A percentile compares a stretch with the other conserved stretches of the same genome.
Evolutionary conservation across 139 green algal species (phyloP).

Genomic region (Micractinium sp.): DNA sequence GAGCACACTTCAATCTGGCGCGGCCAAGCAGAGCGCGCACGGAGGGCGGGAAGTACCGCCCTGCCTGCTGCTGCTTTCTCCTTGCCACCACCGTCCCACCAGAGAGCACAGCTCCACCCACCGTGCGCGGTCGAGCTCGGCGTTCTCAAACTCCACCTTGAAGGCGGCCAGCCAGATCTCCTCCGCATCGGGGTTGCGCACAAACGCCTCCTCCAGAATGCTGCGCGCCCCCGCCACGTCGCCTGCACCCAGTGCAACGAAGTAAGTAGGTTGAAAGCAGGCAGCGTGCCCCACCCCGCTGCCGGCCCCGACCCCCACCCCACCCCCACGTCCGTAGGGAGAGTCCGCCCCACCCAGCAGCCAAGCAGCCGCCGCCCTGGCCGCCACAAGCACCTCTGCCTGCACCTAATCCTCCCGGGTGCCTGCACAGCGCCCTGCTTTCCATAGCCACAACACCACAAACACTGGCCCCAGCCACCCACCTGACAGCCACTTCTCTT

Average conservation of each 20-base stretch:
- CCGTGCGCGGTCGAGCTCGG: conserved; percentile 80
- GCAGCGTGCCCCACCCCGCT: not conserved
- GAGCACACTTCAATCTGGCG: too few species aligned
- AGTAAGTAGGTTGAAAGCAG: not conserved
- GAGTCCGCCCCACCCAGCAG: not conserved
- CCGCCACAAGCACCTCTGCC: too few species aligned
- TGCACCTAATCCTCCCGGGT: too few species aligned
- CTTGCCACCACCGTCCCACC: not conserved
- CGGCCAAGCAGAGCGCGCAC: too few species aligned
- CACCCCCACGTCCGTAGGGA: not conserved
- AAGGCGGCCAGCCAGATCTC: conserved; percentile 98
- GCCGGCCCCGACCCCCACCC: not conserved
- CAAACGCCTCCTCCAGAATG: conserved; percentile 88
- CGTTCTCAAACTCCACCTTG: conserved; percentile 99
- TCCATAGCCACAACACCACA: not conserved
- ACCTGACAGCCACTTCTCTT: conserved; percentile 90
- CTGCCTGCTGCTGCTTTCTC: not conserved
- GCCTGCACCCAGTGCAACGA: conserved; percentile 38
- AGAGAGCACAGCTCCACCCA: not conserved
- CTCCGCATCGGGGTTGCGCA: conserved; percentile 90
- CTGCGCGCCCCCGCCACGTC: conserved; percentile 79
- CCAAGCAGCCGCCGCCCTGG: not conserved
- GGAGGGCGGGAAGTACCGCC: not conserved
- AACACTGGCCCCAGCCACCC: not conserved
- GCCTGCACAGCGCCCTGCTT: not conserved